These are phyloP conservation scores for Phycomyces blakesleeanus DNA, from an alignment of 192 early-diverging fungal species.

Conservation along the genomic window DNA sequence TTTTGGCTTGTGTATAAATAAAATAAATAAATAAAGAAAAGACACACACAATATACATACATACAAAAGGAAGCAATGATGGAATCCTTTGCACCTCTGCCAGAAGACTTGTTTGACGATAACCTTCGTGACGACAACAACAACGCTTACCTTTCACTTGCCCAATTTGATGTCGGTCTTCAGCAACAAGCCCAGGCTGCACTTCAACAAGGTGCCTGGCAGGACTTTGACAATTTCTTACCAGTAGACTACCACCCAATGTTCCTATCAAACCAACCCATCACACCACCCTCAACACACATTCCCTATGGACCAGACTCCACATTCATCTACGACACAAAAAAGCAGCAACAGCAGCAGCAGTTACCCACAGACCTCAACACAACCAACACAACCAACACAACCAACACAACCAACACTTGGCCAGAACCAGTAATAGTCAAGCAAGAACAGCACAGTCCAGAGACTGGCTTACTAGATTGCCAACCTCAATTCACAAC, in stretches of 20 bases:
- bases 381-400: conserved; percentile 11
- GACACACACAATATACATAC: background rate
- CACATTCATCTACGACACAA: background rate
- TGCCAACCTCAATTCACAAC: background rate
- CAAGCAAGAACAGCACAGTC: conserved; percentile 1
- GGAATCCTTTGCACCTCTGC: conserved; percentile 16
- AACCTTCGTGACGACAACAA: background rate
- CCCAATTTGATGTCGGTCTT: conserved; percentile 12
- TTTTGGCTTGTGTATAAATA: too few relatives aligned
- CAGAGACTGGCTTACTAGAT: background rate
- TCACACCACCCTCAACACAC: background rate
- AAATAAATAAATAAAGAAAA: background rate
- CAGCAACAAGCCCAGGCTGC: conserved; percentile 18
- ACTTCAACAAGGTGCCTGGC: conserved; percentile 19
- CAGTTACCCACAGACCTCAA: background rate
- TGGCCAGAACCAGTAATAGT: background rate
- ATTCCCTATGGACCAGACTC: background rate
- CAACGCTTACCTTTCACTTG: conserved; percentile 10
- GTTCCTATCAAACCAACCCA: conserved; percentile 22
- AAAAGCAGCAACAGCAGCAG: too few relatives aligned
- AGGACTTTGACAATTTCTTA: conserved; percentile 16
- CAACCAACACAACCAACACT: conserved; percentile 18
- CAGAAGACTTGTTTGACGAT: conserved; percentile 21
- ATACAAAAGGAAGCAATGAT: background rate
- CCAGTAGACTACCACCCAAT: conserved; percentile 13